Conservation (phyloP, 805 yeast species). For the Suhomyces faveliae region DNA sequence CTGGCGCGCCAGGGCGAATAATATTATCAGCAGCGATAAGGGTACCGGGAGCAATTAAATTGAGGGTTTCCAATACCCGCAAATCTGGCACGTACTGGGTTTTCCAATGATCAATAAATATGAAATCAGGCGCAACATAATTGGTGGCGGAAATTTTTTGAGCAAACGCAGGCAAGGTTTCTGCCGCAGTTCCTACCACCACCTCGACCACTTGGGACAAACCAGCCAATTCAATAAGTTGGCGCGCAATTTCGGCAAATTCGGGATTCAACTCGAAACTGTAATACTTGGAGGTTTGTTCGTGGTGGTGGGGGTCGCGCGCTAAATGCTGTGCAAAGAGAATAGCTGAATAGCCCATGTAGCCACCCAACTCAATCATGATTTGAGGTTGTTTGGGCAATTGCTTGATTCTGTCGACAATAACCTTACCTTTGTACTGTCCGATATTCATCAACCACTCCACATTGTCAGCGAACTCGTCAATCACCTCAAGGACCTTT, state of each 20-base stretch:
- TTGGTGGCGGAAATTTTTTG: slow-evolving; percentile 11
- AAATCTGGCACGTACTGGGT: slow-evolving; percentile 40
- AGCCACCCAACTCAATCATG: slow-evolving; percentile 35
- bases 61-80: slow-evolving; percentile 39
- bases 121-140: slow-evolving; percentile 29
- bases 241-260: slow-evolving; percentile 29
- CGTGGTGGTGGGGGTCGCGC: slow-evolving; percentile 14
- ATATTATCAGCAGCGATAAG: slow-evolving; percentile 40
- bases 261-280: slow-evolving; percentile 32
- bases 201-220: slow-evolving; percentile 28
- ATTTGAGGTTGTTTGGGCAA: slow-evolving; percentile 19
- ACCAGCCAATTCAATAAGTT: slow-evolving; percentile 34
- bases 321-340: slow-evolving; percentile 28
- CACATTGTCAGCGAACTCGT: slow-evolving; percentile 18
- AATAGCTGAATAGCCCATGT: slow-evolving; percentile 38
- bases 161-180: slow-evolving; percentile 26
- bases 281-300: slow-evolving; percentile 30
- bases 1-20: slow-evolving; percentile 36
- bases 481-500: slow-evolving; percentile 30
- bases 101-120: slow-evolving; percentile 43
- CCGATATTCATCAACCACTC: slow-evolving; percentile 34
- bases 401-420: slow-evolving; percentile 22
- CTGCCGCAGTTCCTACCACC: slow-evolving; percentile 32
- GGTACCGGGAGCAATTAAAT: slow-evolving; percentile 40
- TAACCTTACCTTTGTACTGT: slow-evolving; percentile 25